Evolutionary conservation across 2,329 filamentous ascomycete genomes (phyloP).

Genomic region (Trichoderma cornu-damae): DNA sequence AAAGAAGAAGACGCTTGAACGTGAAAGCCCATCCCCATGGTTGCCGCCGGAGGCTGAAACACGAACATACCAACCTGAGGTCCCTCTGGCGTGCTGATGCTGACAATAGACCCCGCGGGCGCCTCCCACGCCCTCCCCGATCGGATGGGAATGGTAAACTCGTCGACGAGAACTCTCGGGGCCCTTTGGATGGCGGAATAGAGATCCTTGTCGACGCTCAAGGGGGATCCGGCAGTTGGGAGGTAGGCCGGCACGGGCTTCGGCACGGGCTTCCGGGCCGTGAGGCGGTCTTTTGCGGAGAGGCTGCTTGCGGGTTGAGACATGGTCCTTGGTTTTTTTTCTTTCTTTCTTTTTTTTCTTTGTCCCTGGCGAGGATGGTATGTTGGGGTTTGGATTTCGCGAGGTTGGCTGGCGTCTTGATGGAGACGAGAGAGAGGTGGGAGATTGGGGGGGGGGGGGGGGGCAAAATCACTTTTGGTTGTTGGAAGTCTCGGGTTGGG

Average conservation of each 20-base stretch:
- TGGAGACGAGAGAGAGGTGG: background rate
- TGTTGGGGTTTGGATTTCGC: too few species aligned
- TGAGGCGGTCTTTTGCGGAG: conserved; percentile 35
- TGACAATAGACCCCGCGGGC: conserved; percentile 61
- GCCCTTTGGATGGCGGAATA: conserved; percentile 59
- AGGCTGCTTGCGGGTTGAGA: conserved; percentile 12
- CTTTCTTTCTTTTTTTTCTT: background rate
- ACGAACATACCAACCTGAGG: conserved; percentile 60
- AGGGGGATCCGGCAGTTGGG: conserved; percentile 38
- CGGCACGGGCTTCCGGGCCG: conserved; percentile 41
- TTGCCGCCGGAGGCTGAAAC: too few species aligned
- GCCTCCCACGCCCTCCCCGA: conserved; percentile 70
- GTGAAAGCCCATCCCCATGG: too few species aligned
- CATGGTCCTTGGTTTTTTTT: conserved; percentile 2
- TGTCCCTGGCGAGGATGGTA: background rate
- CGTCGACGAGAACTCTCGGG: conserved; percentile 38
- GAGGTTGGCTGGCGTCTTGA: background rate
- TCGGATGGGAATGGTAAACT: conserved; percentile 65
- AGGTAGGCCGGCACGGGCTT: conserved; percentile 48
- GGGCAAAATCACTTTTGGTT: background rate
- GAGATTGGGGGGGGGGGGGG: too few species aligned
- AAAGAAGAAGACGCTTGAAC: too few species aligned
- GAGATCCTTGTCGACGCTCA: conserved; percentile 40
- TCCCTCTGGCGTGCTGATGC: conserved; percentile 69
- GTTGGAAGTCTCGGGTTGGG: background rate